Base-by-base conservation (phyloP, 768 basidiomycete genomes). In the Amanita polypyramis region DNA sequence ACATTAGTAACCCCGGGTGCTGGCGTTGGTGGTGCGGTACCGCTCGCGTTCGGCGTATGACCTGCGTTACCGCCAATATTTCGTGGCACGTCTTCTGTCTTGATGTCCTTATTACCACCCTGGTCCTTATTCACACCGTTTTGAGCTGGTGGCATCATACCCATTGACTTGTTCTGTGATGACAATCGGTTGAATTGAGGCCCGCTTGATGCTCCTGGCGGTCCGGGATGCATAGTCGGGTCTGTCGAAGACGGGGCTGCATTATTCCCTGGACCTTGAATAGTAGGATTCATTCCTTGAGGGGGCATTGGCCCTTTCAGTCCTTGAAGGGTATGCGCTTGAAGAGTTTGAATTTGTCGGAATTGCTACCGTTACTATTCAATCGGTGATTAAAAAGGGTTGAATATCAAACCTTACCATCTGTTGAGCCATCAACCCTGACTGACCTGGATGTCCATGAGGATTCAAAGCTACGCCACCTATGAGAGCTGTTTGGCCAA, bases 91-190 rank as follows among this genome's bases (percentile, higher is more conserved):
- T 49, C 47, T 19, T 49, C 47, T 15, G 8, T 12, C 27, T 49
- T 49, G 4, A 32, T 34, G 27, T 49, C 47, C 20, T 49, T 49
- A 17, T 20, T 33, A n/a, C 21, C 37, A 40, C 46, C 33, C 33
- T 49, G 47, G n/a, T 49, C 47, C 23, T 49, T 49, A 30, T 49
- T 49, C 19, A 7, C 37, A 6, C 37, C 46, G 20, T 47, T 47
- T 32, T 47, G 46, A 8, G 47, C 39, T 23, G 47, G 47, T n/a
- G 39, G 47, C 40, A 49, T 21, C 47, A 49, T 49, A n/a, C 11
- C n/a, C 47, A 42, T 6, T 10, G 32, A 30, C 47, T 49, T 46
- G 35, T 36, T 49, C 32, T 49, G 47, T n/a, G 47, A 30, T 17
- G 27, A 30, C 4, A 49, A 30, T 19, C 47, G 38, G n/a, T 42